Conservation (phyloP, 2,329 filamentous ascomycete species). For the Hymenotorrendiella dingleyae region DNA sequence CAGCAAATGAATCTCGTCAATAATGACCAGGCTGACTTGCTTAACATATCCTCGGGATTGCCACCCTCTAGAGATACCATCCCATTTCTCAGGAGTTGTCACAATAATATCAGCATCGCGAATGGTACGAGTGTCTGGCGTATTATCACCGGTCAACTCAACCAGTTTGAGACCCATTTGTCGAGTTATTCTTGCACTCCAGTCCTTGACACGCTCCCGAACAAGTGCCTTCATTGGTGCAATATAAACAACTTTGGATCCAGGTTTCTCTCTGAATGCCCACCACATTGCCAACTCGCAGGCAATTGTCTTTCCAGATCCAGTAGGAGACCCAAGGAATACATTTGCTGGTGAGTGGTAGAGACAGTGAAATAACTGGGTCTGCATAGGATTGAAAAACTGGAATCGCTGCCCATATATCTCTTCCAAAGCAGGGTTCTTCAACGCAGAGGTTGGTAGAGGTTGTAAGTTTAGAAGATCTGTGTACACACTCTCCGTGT, state of each 20-base stretch:
- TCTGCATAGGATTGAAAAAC: conserved; percentile 99
- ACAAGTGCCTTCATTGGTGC: conserved; percentile 99
- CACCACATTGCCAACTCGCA: conserved; percentile 99
- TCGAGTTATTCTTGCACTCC: conserved; percentile 73
- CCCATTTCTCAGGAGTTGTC: conserved; percentile 99
- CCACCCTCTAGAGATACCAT: conserved; percentile 93
- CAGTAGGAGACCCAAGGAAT: conserved; percentile 88
- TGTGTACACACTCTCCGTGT: conserved; percentile 96
- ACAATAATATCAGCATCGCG: conserved; percentile 96
- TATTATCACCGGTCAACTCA: conserved; percentile 96
- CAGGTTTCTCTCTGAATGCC: conserved; percentile 90
- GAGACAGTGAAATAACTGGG: conserved; percentile 93
- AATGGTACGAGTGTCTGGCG: conserved; percentile 92
- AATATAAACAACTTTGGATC: conserved; percentile 97
- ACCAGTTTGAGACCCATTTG: conserved; percentile 87
- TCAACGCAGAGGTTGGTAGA: conserved; percentile 76
- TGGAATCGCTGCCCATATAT: conserved; percentile 85
- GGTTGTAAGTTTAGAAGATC: conserved; percentile 90
- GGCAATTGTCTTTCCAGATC: conserved; percentile 95
- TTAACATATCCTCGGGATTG: conserved; percentile 95
- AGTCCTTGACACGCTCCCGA: conserved; percentile 92
- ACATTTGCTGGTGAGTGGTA: conserved; percentile 93
- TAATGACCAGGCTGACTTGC: conserved; percentile 92
- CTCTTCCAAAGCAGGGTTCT: conserved; percentile 81
- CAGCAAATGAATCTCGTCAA: conserved; percentile 97